Base-by-base conservation (phyloP, 2,329 filamentous ascomycete species). In the Xylariaceae sp. region DNA sequence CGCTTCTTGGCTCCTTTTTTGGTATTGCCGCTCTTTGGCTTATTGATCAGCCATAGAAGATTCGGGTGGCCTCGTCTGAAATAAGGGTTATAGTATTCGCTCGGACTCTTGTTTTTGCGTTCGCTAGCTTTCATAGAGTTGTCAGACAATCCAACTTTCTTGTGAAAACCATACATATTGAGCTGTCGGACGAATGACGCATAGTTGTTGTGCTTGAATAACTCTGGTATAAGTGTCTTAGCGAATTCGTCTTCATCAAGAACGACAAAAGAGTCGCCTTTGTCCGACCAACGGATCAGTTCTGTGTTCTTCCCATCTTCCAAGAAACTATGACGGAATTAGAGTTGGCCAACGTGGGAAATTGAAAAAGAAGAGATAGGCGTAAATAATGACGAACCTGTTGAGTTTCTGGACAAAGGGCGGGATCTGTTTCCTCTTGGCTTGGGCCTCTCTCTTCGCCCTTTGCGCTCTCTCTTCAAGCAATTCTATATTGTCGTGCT, bases 121-220 rank as follows among this genome's bases (percentile, higher is more conserved):
- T 97, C 94, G 68, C 91, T 96, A 4, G 95, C 91, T 62, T 94
- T 88, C 88, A 99, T 95, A 0, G 91, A 96, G 68, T 96, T 96
- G 72, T 99, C 94, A 3, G 91, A 96, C 19, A 99, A 79, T 3
- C 89, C 89, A 3, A 94, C 89, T 42, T 89, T 87, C 78, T 99
- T 99, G 78, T 99, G 94, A 65, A 99, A 99, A 69, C 96, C 91
- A 72, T 95, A 96, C 71, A 96, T 96, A 76, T 96, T 96, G 55
- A 96, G 76, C 71, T 96, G 91, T 47, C 91, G 87, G 55, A 96
- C 91, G 69, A 96, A 96, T 73, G 91, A 96, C 34, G 91, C 91
- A 75, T 96, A 96, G 71, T 96, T 96, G 80, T 90, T 95, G 74
- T 97, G 94, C 73, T 99, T 99, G 79, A 99, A 99, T 67, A 97